Evolutionary conservation across 108 stramenopile species (phyloP).

Genomic region (Nitzschia inconspicua): DNA sequence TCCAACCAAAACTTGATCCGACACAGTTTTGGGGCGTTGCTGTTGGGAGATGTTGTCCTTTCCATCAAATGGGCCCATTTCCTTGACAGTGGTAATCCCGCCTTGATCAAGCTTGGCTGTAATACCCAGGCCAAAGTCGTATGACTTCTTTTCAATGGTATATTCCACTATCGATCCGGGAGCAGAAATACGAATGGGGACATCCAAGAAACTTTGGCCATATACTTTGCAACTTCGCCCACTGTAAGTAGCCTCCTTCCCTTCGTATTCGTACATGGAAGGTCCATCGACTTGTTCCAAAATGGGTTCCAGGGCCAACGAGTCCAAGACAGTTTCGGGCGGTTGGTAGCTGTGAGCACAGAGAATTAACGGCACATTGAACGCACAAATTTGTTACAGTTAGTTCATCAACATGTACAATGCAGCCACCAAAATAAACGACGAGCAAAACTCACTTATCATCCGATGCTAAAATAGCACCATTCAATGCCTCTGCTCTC

Average conservation of each 20-base stretch:
- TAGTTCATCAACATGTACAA: no score
- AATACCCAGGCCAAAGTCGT: slow-evolving; percentile 67
- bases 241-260: slow-evolving; percentile 46
- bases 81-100: slow-evolving; percentile 64
- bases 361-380: no score
- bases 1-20: slow-evolving; percentile 8
- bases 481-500: slow-evolving; percentile 4
- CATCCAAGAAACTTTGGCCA: slow-evolving; percentile 54
- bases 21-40: slow-evolving; percentile 1
- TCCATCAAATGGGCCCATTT: slow-evolving; percentile 61
- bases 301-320: slow-evolving; percentile 36
- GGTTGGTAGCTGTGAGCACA: slow-evolving; percentile 3
- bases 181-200: slow-evolving; percentile 67
- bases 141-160: slow-evolving; percentile 37
- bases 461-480: slow-evolving; percentile 2
- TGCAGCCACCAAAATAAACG: no score
- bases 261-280: slow-evolving; percentile 32
- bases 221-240: slow-evolving; percentile 57
- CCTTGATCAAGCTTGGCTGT: slow-evolving; percentile 79
- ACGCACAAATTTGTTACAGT: no score
- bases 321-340: slow-evolving; percentile 23
- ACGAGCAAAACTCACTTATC: no score
- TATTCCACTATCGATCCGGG: slow-evolving; percentile 73
- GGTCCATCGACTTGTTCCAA: slow-evolving; percentile 71
- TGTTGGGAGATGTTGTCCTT: slow-evolving; percentile 53